Evolutionary conservation across 345 rosid species (phyloP).

Genomic region (Brassica rapa): DNA sequence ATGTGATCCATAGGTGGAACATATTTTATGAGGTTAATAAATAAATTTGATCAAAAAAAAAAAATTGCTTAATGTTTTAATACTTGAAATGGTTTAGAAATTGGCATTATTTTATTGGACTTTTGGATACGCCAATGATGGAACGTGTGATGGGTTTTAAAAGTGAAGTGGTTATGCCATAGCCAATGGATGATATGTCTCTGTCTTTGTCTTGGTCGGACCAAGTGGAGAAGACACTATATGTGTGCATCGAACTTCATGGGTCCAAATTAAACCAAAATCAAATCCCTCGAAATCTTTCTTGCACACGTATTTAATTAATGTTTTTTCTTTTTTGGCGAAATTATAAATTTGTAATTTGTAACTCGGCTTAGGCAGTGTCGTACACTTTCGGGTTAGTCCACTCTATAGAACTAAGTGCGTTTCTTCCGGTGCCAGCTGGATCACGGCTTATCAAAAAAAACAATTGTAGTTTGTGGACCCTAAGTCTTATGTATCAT

Average conservation of each 20-base stretch:
- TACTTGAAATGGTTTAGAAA: neutral
- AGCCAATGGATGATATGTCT: conserved; percentile 39
- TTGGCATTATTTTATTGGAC: conserved; percentile 23
- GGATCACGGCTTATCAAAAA: too few species aligned
- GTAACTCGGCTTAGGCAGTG: too few species aligned
- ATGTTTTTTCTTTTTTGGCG: neutral
- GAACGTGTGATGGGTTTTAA: conserved; percentile 33
- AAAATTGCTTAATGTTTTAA: neutral
- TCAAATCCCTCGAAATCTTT: conserved; percentile 33
- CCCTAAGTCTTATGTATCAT: neutral
- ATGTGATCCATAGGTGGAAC: conserved; percentile 13
- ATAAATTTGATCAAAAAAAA: neutral
- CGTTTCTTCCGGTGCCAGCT: too few species aligned
- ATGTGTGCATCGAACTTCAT: conserved; percentile 28
- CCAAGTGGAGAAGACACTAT: conserved; percentile 41
- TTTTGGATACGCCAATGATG: conserved; percentile 29
- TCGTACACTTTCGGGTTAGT: too few species aligned
- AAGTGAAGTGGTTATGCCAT: conserved; percentile 35
- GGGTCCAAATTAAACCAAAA: conserved; percentile 27
- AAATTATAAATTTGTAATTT: neutral
- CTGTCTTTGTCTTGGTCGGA: conserved; percentile 29
- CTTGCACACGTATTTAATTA: neutral
- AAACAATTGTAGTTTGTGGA: neutral
- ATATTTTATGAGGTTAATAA: neutral
- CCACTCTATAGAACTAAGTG: too few species aligned